Evolutionary conservation across 1,284 basidiomycete species (phyloP), one percentile per base, ranked within the genome.

Genomic region (Ceraceosorus bombacis): DNA sequence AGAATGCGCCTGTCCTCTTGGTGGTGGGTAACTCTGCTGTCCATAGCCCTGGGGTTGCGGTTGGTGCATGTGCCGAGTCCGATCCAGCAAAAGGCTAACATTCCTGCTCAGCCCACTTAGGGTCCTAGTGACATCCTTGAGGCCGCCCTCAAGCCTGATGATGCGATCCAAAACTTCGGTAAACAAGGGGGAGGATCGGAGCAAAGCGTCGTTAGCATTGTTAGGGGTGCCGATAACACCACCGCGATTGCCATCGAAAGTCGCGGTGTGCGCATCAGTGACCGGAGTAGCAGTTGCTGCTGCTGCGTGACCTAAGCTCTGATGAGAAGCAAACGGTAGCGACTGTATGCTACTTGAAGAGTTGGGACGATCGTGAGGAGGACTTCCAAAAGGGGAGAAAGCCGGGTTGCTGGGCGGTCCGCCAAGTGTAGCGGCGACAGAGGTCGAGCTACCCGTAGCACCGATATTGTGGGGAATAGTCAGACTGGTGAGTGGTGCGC

Each of bases 141-240:
- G 83, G 3, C 84, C 82, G 60, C 82, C 81, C 78, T 91, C 89
- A 76, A 83, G 86, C 54, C 86, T 84, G 41, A 83, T 78, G 50
- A 91, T 81, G 41, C 89, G 85, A 63, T 88, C 87, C 41, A 90
- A 77, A 55, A 90, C 81, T 62, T 89, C 88, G 63, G 85, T 83
- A 62, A 90, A 83, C 64, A 88, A 38, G 15, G 65, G 50, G n/a
- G 57, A 61, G 36, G 66, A 61, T 52, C 27, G 54, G 7, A 62
- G 46, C 5, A 41, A 41, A 6, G 64, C 59, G 12, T 69, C 67
- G 43, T 10, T 15, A 15, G 43, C 43, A 46, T 27, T 27, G 27
- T 27, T 27, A 27, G 3, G 27, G 27, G 1, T 27, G 27, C 27
- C 27, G 1, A 3, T 3, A 27, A 27, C 27, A 27, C 27, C 27